phyloP scores from a whole-genome alignment of 352 stramenopile genomes.

The Phytopythium delawarense region DNA sequence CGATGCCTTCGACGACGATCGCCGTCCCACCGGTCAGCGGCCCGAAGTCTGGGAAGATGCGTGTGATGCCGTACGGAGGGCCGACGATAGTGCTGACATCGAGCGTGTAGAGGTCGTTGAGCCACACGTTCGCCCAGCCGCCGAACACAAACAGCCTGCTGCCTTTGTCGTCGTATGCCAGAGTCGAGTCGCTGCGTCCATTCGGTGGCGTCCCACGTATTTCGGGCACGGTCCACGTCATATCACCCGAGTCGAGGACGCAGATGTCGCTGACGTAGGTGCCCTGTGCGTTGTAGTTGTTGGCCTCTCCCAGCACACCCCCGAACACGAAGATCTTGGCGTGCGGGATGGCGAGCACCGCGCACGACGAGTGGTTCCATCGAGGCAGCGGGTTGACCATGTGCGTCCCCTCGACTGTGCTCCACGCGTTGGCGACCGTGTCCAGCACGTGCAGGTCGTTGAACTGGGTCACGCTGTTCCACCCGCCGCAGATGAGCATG shows the following conservation, averaged over 20 bases:
- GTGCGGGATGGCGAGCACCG: slow-evolving; percentile 93
- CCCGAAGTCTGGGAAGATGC: slow-evolving; percentile 85
- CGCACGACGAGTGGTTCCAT: slow-evolving; percentile 94
- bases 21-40: slow-evolving; percentile 90
- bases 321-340: slow-evolving; percentile 97
- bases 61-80: slow-evolving; percentile 93
- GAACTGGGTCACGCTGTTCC: slow-evolving; percentile 94
- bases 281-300: slow-evolving; percentile 83
- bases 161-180: slow-evolving; percentile 92
- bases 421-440: slow-evolving; percentile 84
- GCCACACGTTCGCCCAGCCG: slow-evolving; percentile 94
- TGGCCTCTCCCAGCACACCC: slow-evolving; percentile 90
- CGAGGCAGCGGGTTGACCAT: slow-evolving; percentile 77
- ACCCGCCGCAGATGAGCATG: slow-evolving; percentile 94
- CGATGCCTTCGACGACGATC: slow-evolving; percentile 89
- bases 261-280: slow-evolving; percentile 88
- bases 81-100: slow-evolving; percentile 94
- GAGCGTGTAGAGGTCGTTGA: slow-evolving; percentile 89
- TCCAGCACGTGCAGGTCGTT: slow-evolving; percentile 95
- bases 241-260: slow-evolving; percentile 91
- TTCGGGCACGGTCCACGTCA: slow-evolving; percentile 83
- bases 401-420: slow-evolving; percentile 62
- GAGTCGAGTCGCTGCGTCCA: slow-evolving; percentile 90
- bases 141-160: slow-evolving; percentile 92
- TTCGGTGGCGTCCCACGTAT: slow-evolving; percentile 79